Evolutionary conservation across 192 early-diverging fungal species (phyloP), one percentile per base, ranked within the genome.

Genomic region (Coemansia sp.): DNA sequence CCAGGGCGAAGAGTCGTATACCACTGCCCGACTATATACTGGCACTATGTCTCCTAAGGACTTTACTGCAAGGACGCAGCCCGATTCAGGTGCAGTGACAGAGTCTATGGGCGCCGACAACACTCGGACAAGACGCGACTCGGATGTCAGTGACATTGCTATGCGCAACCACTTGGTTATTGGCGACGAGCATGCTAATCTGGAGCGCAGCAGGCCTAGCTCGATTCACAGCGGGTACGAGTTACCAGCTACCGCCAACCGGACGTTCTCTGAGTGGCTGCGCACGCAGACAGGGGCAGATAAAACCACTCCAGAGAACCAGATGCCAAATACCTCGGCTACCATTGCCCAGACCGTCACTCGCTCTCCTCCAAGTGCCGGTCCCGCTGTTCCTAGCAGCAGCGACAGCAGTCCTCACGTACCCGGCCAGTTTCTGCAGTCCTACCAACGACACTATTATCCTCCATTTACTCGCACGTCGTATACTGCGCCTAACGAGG

Each of bases 81-180:
- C 41, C 17, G 42, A 48, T 20, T 12, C 11, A 5, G 11, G 15
- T 13, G 12, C 13, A 15, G 13, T 10, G 41, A 11, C 29, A 4
- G 12, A 32, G 24, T 7, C 38, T 12, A 7, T 5, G 7, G 9
- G 31, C 9, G 51, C 27, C 22, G 53, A 19, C 32, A 17, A 31
- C 11, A 41, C 12, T 45, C 46, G 22, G 9, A 15, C 1, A 55
- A 71, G 73, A 17, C 56, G 67, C n/a, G 53, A 65, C 32, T 64
- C 69, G 12, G 76, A 80, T 50, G 72, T 80, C 46, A 80, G 78
- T 67, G 78, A 80, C 40, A 80, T 80, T 59, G 78, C 72, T 34
- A 80, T 80, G 78, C 78, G 72, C 67, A 72, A 34, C 17, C 73
- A 80, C 56, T 27, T 80, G 41, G 38, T 44, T 11, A 41, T 65